Evolutionary conservation across 2,329 filamentous ascomycete genomes (phyloP).

Genomic region (Penicillium polonicum): DNA sequence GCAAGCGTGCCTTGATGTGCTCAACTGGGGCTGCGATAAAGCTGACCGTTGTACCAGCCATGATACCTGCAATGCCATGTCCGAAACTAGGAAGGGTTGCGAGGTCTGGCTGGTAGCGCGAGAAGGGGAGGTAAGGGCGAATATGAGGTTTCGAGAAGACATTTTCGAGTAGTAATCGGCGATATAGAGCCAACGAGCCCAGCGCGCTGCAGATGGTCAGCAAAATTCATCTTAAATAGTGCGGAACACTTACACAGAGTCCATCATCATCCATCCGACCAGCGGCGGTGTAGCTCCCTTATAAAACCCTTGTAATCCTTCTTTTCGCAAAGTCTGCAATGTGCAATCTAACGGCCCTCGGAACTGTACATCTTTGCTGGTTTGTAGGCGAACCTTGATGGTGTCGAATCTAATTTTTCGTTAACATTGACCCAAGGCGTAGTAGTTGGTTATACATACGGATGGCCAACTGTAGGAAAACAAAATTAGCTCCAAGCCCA

Average conservation of each 20-base stretch:
- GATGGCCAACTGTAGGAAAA: constrained; percentile 55
- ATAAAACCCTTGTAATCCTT: constrained; percentile 83
- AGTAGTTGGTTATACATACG: constrained; percentile 41
- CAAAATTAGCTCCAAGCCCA: background rate
- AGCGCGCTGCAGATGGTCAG: constrained; percentile 62
- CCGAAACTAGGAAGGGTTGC: constrained; percentile 69
- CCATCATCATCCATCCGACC: constrained; percentile 99
- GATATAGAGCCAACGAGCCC: constrained; percentile 86
- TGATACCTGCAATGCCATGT: constrained; percentile 81
- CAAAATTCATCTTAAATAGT: background rate
- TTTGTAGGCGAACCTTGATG: constrained; percentile 93
- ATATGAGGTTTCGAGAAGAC: constrained; percentile 63
- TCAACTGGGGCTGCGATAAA: constrained; percentile 93
- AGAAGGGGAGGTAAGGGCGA: constrained; percentile 39
- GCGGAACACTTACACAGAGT: constrained; percentile 56
- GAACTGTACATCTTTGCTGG: constrained; percentile 74
- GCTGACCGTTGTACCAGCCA: constrained; percentile 85
- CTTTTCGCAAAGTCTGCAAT: constrained; percentile 77
- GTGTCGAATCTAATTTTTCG: constrained; percentile 72
- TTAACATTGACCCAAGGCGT: background rate
- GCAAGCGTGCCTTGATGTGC: constrained; percentile 89
- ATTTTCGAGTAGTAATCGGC: constrained; percentile 75
- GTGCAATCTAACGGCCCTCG: constrained; percentile 82
- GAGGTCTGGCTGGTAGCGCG: constrained; percentile 34
- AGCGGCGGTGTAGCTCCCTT: constrained; percentile 91